These are phyloP conservation scores for Monilinia fructigena DNA, from an alignment of 2,329 filamentous ascomycete species.

Conservation along the genomic window DNA sequence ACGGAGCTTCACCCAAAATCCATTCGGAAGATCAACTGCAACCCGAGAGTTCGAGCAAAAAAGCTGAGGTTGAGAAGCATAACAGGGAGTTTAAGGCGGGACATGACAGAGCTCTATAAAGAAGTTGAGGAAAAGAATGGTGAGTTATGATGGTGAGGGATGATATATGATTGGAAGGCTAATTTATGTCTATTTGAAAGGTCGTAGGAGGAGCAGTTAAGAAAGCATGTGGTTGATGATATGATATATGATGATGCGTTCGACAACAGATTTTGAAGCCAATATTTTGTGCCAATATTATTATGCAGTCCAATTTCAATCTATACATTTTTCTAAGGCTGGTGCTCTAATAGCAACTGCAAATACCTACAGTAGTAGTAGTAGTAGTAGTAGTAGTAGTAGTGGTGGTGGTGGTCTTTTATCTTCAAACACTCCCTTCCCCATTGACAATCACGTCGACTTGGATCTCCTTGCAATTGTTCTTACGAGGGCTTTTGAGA, in stretches of 20 bases:
- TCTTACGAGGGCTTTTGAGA: neutral
- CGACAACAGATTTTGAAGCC: neutral
- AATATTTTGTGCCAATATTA: no score
- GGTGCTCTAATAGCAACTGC: no score
- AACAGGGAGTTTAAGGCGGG: slow-evolving; percentile 57
- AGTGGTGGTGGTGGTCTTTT: no score
- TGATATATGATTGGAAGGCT: neutral
- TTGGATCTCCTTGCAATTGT: neutral
- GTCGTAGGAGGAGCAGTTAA: neutral
- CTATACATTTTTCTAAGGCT: no score
- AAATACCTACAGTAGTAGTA: no score
- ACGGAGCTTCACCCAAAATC: slow-evolving; percentile 28
- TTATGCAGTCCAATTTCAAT: neutral
- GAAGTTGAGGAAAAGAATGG: slow-evolving; percentile 48
- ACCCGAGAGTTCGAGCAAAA: slow-evolving; percentile 45
- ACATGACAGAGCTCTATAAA: slow-evolving; percentile 48
- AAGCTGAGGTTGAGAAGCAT: slow-evolving; percentile 57
- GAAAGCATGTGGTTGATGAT: neutral
- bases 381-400: no score
- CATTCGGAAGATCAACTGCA: slow-evolving; percentile 30
- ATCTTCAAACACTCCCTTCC: no score
- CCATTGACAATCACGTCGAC: neutral
- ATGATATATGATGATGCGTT: neutral
- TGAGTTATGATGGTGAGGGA: slow-evolving; percentile 16
- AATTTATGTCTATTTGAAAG: neutral